Conservation (phyloP, 257 asterid genomes). For the Solanum pimpinellifolium region DNA sequence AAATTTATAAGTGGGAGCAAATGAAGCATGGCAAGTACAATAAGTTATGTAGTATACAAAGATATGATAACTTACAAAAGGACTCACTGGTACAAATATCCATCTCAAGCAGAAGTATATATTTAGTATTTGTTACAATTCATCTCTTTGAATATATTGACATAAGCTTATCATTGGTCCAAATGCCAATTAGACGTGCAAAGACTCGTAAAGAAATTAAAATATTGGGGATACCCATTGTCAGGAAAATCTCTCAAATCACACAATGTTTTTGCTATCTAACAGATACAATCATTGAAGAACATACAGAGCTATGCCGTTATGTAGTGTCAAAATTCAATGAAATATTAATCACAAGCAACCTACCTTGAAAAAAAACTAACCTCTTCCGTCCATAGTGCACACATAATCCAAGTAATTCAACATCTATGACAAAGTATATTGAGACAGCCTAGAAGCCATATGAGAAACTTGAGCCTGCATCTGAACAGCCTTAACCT, state of each 20-base stretch:
- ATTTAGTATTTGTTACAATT: background rate
- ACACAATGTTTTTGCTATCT: background rate
- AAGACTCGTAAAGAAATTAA: background rate
- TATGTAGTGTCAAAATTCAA: background rate
- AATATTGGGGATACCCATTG: background rate
- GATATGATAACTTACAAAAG: background rate
- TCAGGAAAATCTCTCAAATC: background rate
- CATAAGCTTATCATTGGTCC: background rate
- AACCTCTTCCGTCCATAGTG: background rate
- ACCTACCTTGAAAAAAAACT: background rate
- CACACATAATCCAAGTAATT: background rate
- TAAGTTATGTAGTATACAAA: background rate
- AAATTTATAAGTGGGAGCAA: background rate
- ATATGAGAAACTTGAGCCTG: constrained; percentile 83
- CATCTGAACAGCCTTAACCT: constrained; percentile 83
- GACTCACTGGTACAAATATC: background rate
- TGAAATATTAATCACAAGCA: background rate
- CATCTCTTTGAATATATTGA: background rate
- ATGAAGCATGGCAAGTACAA: background rate
- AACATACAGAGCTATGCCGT: background rate
- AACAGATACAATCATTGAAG: background rate
- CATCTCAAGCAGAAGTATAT: background rate
- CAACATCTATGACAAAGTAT: constrained; percentile 17
- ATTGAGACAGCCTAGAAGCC: constrained; percentile 68
- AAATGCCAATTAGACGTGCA: background rate